phyloP scores from a whole-genome alignment of 805 yeast species.

The Wickerhamomyces xylosicus region DNA sequence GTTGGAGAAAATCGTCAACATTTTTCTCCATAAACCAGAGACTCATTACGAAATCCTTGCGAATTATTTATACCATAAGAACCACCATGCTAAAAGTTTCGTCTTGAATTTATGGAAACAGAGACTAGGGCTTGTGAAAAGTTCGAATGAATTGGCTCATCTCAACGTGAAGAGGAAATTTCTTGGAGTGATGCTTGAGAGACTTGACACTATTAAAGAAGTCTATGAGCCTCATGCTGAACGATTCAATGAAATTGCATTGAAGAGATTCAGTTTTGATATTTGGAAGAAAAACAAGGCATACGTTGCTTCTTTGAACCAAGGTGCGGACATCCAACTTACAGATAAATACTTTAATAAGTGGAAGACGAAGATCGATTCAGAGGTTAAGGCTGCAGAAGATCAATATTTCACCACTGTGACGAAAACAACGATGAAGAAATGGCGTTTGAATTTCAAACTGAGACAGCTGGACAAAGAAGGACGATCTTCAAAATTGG shows the following conservation, averaged over 20 bases:
- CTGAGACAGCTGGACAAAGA: neutral
- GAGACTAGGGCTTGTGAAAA: no score
- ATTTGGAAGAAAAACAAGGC: slow-evolving; percentile 12
- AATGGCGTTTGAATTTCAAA: slow-evolving; percentile 8
- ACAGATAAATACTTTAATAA: slow-evolving; percentile 1
- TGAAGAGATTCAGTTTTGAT: slow-evolving; percentile 6
- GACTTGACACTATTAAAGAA: neutral
- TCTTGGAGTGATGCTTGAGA: neutral
- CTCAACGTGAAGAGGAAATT: no score
- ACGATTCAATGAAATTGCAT: neutral
- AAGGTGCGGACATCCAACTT: slow-evolving; percentile 8
- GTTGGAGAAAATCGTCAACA: no score
- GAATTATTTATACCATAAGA: no score
- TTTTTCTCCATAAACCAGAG: no score
- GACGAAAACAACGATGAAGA: slow-evolving; percentile 1
- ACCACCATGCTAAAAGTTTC: no score
- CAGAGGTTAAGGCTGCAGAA: slow-evolving; percentile 2
- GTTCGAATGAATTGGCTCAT: no score
- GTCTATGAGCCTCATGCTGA: neutral
- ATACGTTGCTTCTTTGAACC: slow-evolving; percentile 3
- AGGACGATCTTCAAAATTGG: neutral
- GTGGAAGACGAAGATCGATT: slow-evolving; percentile 9
- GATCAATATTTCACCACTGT: slow-evolving; percentile 2
- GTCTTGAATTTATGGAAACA: no score
- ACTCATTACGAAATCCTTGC: no score